A percentile compares a stretch with the other conserved stretches of the same genome.
Conservation (phyloP, 2,329 filamentous ascomycete genomes). For the Blumeria hordei region DNA sequence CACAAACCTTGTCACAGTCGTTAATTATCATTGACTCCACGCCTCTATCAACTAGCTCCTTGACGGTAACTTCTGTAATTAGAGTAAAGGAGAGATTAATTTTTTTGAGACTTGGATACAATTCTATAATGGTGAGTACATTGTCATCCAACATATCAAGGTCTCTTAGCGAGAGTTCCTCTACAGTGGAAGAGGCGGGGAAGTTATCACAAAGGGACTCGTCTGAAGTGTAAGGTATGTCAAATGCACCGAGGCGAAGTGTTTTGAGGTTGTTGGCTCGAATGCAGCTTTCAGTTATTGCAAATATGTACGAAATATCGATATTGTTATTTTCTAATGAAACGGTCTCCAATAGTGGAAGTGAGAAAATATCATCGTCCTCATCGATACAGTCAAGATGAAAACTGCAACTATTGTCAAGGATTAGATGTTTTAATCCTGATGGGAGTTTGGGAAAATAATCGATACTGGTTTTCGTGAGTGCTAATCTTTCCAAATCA, state of each 20-base stretch:
- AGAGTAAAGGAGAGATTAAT: conserved; percentile 11
- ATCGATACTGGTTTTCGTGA: conserved; percentile 5
- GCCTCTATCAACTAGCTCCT: conserved; percentile 11
- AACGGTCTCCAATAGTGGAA: conserved; percentile 13
- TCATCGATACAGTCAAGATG: conserved; percentile 1
- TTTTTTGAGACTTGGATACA: conserved; percentile 11
- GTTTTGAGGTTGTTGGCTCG: conserved; percentile 8
- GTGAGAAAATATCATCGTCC: conserved; percentile 1
- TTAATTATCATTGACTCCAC: conserved; percentile 10
- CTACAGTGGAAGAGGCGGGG: conserved; percentile 8
- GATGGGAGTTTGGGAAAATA: conserved; percentile 9
- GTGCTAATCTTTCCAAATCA: conserved; percentile 8
- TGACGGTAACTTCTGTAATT: conserved; percentile 15
- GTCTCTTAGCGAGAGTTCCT: conserved; percentile 7
- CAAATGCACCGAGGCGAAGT: conserved; percentile 9
- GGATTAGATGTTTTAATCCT: conserved; percentile 9
- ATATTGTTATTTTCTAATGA: conserved; percentile 7
- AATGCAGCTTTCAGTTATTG: conserved; percentile 6
- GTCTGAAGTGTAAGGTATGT: neutral
- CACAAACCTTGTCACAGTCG: conserved; percentile 9
- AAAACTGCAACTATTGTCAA: conserved; percentile 6
- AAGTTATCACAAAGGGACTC: conserved; percentile 4
- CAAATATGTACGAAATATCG: conserved; percentile 2
- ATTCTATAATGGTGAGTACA: conserved; percentile 6
- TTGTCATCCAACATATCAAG: conserved; percentile 5